Conservation (phyloP, 108 stramenopile species). For the Fragilariopsis cylindrus region DNA sequence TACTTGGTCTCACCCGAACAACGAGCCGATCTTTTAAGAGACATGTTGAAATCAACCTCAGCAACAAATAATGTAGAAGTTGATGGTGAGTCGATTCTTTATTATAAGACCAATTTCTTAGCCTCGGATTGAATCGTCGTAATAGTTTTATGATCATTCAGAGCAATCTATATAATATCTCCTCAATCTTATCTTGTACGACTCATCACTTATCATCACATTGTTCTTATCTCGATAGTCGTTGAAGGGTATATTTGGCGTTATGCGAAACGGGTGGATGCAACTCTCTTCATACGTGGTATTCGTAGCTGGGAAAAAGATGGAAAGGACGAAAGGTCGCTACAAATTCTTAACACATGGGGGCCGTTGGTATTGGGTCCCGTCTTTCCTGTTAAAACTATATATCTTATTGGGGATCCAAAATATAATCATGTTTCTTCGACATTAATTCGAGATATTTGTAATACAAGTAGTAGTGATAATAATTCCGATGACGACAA, state of each 20-base stretch:
- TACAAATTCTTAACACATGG: slow-evolving; percentile 74
- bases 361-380: slow-evolving; percentile 65
- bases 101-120: too few relatives aligned
- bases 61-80: slow-evolving; percentile 54
- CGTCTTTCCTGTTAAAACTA: slow-evolving; percentile 58
- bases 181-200: neutral
- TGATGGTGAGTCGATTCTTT: slow-evolving; percentile 40
- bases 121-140: too few relatives aligned
- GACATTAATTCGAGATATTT: slow-evolving; percentile 65
- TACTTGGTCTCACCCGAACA: slow-evolving; percentile 73
- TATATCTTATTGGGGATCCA: slow-evolving; percentile 81
- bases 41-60: slow-evolving; percentile 26
- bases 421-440: slow-evolving; percentile 77
- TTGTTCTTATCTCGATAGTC: slow-evolving; percentile 31
- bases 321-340: slow-evolving; percentile 66
- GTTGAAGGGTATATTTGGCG: slow-evolving; percentile 87
- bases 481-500: slow-evolving; percentile 6
- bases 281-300: slow-evolving; percentile 69
- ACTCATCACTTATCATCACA: neutral
- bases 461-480: slow-evolving; percentile 22
- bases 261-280: slow-evolving; percentile 61
- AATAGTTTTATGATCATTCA: too few relatives aligned
- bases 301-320: slow-evolving; percentile 87
- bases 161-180: neutral
- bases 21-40: slow-evolving; percentile 54